Base-by-base conservation (phyloP, 2,329 filamentous ascomycete genomes). In the Pseudodiploospora longispora region DNA sequence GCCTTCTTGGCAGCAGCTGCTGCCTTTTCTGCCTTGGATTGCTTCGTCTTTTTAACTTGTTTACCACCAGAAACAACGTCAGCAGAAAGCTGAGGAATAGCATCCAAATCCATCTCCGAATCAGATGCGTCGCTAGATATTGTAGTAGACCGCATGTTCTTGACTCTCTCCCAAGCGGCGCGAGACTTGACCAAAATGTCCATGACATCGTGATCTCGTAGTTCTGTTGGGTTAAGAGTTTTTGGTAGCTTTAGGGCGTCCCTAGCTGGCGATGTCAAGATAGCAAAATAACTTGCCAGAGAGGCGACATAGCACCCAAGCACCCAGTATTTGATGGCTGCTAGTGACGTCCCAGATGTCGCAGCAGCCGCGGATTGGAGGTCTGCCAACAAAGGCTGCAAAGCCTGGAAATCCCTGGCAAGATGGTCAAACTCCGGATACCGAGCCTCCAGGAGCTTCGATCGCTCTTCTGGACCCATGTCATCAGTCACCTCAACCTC, bases 351-450 rank as follows among this genome's bases (percentile, higher is more conserved):
- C 47, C 61, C 67, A 8, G 66, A 63, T 55, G 71, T 72, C 6
- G 66, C 67, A 42, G 78, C 71, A 1, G 81, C 78, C 30, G 75
- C 70, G 40, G 76, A 69, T 40, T 80, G 77, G 38, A 83, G 69
- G 6, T 73, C 67, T 8, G 70, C 68, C 6, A 93, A 65, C 10
- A 78, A 68, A 27, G 82, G 77, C 57, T 90, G 83, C 38, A 95
- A 68, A n/a, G 75, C 69, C 43, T 83, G 61, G 47, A 93, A 85
- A 56, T 97, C 91, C 53, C 85, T 82, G 39, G 86, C 83, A 33
- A 98, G 72, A 45, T 83, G 83, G 50, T 94, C 86, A 52, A 97
- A 93, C 60, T 98, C 93, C 3, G 94, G 93, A 61, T 98, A 96
- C 61, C 87, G 76, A 38, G 80, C 77, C 55, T 83, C 81, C 41